Conservation (phyloP, 805 yeast genomes). For the Candida chilensis region DNA sequence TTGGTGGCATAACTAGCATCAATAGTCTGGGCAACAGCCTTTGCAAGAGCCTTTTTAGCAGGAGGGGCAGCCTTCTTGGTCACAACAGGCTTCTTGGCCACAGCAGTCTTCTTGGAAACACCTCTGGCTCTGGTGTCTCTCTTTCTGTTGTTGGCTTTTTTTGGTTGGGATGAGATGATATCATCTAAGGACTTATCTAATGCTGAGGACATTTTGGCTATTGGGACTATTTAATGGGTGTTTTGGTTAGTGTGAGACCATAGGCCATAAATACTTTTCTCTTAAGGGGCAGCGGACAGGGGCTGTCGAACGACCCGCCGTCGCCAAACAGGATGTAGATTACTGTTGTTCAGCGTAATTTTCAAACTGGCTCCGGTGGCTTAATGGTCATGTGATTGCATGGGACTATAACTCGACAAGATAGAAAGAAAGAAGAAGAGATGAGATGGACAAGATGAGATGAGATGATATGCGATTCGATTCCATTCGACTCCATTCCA, state of each 20-base stretch:
- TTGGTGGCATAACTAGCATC: constrained; percentile 60
- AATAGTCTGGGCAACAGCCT: constrained; percentile 11
- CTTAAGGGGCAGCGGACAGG: no score
- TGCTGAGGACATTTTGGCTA: constrained; percentile 55
- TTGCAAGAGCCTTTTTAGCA: constrained; percentile 9
- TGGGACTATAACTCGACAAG: background rate
- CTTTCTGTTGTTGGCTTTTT: constrained; percentile 15
- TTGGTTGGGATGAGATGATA: constrained; percentile 63
- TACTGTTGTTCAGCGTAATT: no score
- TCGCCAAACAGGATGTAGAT: no score
- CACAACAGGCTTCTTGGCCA: constrained; percentile 16
- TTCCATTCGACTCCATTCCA: no score
- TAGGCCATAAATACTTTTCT: no score
- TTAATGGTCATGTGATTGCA: background rate
- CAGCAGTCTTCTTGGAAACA: background rate
- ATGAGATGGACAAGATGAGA: no score
- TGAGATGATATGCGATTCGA: no score
- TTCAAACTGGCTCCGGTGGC: background rate
- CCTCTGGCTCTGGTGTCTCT: constrained; percentile 3
- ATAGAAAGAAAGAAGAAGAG: background rate
- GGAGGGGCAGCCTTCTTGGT: constrained; percentile 12
- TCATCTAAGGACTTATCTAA: constrained; percentile 94
- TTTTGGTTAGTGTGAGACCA: no score
- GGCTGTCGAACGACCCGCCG: no score
- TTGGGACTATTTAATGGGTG: constrained; percentile 4